Conservation (phyloP, 2,329 filamentous ascomycete species). For the Aspergillus flavus region DNA sequence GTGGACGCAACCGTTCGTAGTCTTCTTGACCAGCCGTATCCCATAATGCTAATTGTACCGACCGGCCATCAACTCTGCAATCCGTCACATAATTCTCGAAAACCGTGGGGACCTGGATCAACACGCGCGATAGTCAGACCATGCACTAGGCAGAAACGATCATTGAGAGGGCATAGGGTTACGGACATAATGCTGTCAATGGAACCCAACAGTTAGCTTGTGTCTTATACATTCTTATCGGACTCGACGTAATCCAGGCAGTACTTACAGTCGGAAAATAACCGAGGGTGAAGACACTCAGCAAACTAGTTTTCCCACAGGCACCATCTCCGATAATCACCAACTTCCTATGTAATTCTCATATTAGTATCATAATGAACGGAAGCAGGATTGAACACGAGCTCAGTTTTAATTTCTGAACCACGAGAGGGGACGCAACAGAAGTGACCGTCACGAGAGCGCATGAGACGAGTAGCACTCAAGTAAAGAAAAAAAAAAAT, state of each 20-base stretch:
- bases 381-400: not conserved
- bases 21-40: conserved; percentile 99
- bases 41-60: conserved; percentile 97
- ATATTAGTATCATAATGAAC: conserved; percentile 20
- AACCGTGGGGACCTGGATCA: conserved; percentile 79
- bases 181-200: conserved; percentile 49
- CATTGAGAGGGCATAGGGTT: not conserved
- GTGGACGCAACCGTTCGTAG: conserved; percentile 89
- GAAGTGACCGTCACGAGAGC: not conserved
- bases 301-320: conserved; percentile 94
- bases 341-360: conserved; percentile 68
- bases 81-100: conserved; percentile 99
- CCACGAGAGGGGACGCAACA: not conserved
- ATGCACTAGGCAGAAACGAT: conserved; percentile 3
- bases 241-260: not conserved
- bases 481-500: not conserved
- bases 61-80: conserved; percentile 96
- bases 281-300: conserved; percentile 96
- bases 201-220: conserved; percentile 24
- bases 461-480: not conserved
- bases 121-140: conserved; percentile 16
- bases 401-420: not conserved
- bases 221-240: not conserved
- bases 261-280: conserved; percentile 92
- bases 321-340: conserved; percentile 97